Percentiles rank a stretch among this genome's conserved stretches.
Conservation (phyloP, 2,329 filamentous ascomycete species). For the Xylaria sp. region DNA sequence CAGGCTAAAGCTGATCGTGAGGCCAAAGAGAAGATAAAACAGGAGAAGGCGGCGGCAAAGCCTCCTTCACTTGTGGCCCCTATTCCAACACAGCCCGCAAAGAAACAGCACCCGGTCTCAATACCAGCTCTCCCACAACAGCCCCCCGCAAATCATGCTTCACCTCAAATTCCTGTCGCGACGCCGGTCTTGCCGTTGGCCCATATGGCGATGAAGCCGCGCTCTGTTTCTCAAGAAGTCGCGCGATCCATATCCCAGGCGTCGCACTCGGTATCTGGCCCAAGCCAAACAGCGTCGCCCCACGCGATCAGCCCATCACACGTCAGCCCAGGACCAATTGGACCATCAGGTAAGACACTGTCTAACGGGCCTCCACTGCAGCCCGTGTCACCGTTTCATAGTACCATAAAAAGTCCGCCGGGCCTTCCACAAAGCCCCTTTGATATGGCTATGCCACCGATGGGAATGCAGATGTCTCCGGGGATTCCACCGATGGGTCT, state of each 20-base stretch:
- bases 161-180: slow-evolving; percentile 78
- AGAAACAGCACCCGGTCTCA: slow-evolving; percentile 50
- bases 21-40: slow-evolving; percentile 53
- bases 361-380: slow-evolving; percentile 48
- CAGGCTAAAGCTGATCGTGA: slow-evolving; percentile 54
- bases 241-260: slow-evolving; percentile 72
- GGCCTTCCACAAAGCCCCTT: slow-evolving; percentile 51
- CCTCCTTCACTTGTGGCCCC: slow-evolving; percentile 46
- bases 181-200: slow-evolving; percentile 84
- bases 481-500: slow-evolving; percentile 64
- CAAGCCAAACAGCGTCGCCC: slow-evolving; percentile 64
- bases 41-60: slow-evolving; percentile 51
- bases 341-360: slow-evolving; percentile 67
- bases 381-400: slow-evolving; percentile 68
- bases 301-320: slow-evolving; percentile 68
- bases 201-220: slow-evolving; percentile 76
- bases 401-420: slow-evolving; percentile 62
- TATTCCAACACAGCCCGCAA: slow-evolving; percentile 50
- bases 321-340: slow-evolving; percentile 67
- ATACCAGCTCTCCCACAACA: slow-evolving; percentile 65
- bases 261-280: slow-evolving; percentile 63
- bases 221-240: slow-evolving; percentile 80
- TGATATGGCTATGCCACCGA: slow-evolving; percentile 56
- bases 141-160: slow-evolving; percentile 66
- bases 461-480: slow-evolving; percentile 63